Evolutionary conservation across 148 eudicot species (phyloP).

Genomic region (Rhododendron williamsianum): DNA sequence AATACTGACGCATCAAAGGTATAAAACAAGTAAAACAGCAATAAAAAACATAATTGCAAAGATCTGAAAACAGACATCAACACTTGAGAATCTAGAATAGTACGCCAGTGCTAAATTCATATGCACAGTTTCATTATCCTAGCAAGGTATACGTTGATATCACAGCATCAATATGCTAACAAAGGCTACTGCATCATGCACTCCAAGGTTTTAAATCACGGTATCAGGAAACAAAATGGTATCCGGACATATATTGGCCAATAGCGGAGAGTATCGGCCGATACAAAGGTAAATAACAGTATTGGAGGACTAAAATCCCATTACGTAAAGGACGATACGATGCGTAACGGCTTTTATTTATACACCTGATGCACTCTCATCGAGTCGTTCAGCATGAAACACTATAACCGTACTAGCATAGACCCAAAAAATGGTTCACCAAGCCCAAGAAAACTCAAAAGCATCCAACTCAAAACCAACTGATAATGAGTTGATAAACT

Average conservation of each 20-base stretch:
- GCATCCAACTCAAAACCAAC: neutral
- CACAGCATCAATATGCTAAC: neutral
- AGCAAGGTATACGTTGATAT: neutral
- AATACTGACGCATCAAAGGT: neutral
- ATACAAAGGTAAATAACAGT: neutral
- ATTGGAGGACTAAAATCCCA: neutral
- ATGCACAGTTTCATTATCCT: neutral
- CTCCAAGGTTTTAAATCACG: neutral
- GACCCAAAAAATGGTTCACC: neutral
- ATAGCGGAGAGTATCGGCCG: neutral
- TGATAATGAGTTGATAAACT: neutral
- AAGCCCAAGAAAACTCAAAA: neutral
- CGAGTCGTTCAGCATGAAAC: neutral
- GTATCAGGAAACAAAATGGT: neutral
- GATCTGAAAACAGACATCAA: neutral
- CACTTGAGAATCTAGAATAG: neutral
- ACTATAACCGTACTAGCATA: neutral
- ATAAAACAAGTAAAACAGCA: conserved; percentile 1
- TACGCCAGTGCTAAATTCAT: neutral
- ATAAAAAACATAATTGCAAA: neutral
- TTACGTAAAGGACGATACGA: too few relatives aligned
- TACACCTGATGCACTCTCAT: neutral
- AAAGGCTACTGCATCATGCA: neutral
- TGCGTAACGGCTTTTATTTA: neutral
- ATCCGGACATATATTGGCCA: neutral